A percentile compares a stretch with the other conserved stretches of the same genome.
Evolutionary conservation across 2,329 filamentous ascomycete species (phyloP).

Genomic region (Rhinocladiella similis): DNA sequence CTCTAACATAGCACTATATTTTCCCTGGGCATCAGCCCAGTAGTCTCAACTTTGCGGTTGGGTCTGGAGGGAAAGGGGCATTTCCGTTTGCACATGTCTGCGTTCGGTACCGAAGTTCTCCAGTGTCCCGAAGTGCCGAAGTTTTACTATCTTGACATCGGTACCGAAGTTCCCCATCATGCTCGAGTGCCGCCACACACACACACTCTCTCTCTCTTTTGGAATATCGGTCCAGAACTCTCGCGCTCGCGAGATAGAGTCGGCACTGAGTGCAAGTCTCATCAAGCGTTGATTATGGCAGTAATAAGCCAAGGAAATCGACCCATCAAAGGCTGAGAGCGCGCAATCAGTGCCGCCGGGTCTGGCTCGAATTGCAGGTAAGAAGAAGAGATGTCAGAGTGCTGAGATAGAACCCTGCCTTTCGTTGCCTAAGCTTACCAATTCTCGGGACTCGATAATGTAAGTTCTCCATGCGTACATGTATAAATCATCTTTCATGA

Average conservation of each 20-base stretch:
- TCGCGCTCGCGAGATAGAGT: not conserved
- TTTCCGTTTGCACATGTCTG: not conserved
- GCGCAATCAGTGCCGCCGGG: not conserved
- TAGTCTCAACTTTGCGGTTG: not conserved
- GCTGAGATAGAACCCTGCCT: not conserved
- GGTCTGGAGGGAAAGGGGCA: not conserved
- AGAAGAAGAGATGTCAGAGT: not conserved
- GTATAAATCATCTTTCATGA: conserved; percentile 1
- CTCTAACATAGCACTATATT: not conserved
- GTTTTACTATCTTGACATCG: not conserved
- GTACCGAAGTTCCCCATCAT: not conserved
- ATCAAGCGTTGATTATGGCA: not conserved
- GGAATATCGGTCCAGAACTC: not conserved
- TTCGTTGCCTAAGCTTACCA: not conserved
- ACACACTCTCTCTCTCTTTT: not conserved
- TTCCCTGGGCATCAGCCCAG: not conserved
- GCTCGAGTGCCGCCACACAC: not conserved
- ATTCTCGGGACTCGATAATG: not conserved
- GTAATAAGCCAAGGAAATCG: too few relatives aligned
- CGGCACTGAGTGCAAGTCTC: not conserved
- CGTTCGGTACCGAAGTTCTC: not conserved
- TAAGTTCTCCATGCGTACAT: not conserved
- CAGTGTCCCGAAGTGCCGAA: not conserved
- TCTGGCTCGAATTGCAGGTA: not conserved
- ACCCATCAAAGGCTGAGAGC: not conserved